Evolutionary conservation across 768 basidiomycete species (phyloP).

Genomic region (Melanogaster broomeanus): DNA sequence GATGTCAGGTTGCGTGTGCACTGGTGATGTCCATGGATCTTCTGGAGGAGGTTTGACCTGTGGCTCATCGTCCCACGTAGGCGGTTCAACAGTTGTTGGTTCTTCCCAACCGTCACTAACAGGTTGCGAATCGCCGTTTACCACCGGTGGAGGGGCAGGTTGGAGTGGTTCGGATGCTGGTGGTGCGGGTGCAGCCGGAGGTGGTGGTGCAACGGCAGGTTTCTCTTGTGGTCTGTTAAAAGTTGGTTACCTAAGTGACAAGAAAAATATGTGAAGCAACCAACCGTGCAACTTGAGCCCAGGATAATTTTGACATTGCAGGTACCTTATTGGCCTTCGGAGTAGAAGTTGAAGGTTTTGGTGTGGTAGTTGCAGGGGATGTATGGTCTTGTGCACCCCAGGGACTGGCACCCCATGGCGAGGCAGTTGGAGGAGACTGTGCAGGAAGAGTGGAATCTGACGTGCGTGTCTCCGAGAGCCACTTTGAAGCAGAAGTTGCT

Average conservation of each 20-base stretch:
- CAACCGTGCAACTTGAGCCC: slow-evolving; percentile 80
- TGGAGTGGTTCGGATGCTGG: slow-evolving; percentile 25
- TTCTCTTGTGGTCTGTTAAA: slow-evolving; percentile 64
- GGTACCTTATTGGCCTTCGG: slow-evolving; percentile 52
- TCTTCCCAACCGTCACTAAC: slow-evolving; percentile 63
- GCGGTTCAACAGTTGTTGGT: slow-evolving; percentile 67
- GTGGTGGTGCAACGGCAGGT: slow-evolving; percentile 44
- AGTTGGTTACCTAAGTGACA: slow-evolving; percentile 3
- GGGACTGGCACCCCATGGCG: slow-evolving; percentile 34
- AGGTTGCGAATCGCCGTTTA: slow-evolving; percentile 35
- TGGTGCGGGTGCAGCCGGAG: slow-evolving; percentile 22
- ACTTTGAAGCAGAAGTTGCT: slow-evolving; percentile 9
- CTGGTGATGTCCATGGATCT: slow-evolving; percentile 36
- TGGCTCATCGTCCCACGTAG: slow-evolving; percentile 73
- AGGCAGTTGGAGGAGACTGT: slow-evolving; percentile 31
- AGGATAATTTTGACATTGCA: slow-evolving; percentile 76
- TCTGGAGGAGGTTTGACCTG: slow-evolving; percentile 36
- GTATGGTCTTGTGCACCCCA: slow-evolving; percentile 40
- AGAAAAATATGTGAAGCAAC: slow-evolving; percentile 1
- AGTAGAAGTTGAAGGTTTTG: slow-evolving; percentile 20
- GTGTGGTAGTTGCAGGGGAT: slow-evolving; percentile 22
- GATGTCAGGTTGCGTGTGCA: slow-evolving; percentile 24
- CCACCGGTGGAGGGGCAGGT: slow-evolving; percentile 29
- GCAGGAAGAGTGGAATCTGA: slow-evolving; percentile 9
- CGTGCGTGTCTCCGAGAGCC: slow-evolving; percentile 10